phyloP scores from a whole-genome alignment of 495 filamentous ascomycete species.

The Rhypophila decipiens region DNA sequence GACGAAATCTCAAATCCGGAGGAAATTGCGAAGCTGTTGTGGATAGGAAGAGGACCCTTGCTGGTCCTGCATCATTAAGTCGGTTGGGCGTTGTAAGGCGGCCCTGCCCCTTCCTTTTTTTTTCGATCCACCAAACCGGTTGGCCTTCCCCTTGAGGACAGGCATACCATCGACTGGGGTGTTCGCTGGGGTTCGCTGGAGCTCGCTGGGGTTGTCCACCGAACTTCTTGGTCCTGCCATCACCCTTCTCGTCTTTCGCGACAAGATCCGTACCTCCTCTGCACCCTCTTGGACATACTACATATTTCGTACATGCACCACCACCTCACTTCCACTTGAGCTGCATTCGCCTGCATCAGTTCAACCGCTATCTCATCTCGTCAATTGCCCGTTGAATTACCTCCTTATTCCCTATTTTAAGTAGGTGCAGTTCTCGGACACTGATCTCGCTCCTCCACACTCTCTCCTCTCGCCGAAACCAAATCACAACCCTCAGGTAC shows the following conservation, averaged over 20 bases:
- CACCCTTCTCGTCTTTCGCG: no score
- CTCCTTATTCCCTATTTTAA: background rate
- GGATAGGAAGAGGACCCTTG: no score
- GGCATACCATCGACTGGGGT: background rate
- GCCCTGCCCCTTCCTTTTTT: constrained; percentile 16
- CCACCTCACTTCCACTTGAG: background rate
- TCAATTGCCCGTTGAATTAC: background rate
- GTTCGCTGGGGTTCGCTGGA: background rate
- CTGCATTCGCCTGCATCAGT: background rate
- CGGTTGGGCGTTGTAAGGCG: constrained; percentile 14
- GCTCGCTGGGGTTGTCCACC: no score
- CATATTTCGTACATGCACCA: background rate
- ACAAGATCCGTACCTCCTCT: background rate
- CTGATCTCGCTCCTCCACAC: no score
- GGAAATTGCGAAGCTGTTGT: no score
- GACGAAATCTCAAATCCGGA: no score
- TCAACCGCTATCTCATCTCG: constrained; percentile 12
- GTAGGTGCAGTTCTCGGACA: no score
- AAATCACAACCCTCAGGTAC: background rate
- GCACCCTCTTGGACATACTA: background rate
- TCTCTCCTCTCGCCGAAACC: background rate
- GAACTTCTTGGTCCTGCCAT: background rate
- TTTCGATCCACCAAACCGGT: constrained; percentile 7
- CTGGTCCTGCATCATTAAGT: constrained; percentile 12
- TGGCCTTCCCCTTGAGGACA: background rate